A percentile compares a stretch with the other conserved stretches of the same genome.
phyloP scores from a whole-genome alignment of 2,329 filamentous ascomycete species.

The Hymenoscyphus albidus region DNA sequence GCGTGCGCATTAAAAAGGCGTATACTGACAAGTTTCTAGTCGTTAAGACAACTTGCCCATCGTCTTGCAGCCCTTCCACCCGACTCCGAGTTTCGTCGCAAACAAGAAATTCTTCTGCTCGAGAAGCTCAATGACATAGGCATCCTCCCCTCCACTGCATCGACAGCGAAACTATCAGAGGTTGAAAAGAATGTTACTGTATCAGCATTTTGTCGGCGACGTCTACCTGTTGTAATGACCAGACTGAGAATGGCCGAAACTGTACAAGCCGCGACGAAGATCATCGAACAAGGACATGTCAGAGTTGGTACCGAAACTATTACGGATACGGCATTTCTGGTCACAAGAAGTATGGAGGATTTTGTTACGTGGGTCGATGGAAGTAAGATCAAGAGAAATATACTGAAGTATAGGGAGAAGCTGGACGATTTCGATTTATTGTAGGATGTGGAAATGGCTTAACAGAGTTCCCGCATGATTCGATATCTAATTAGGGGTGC shows the following conservation, averaged over 20 bases:
- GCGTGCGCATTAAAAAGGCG: neutral
- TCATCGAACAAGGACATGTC: constrained; percentile 93
- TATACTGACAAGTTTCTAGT: constrained; percentile 44
- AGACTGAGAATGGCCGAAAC: constrained; percentile 87
- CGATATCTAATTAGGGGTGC: neutral
- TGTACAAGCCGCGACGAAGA: constrained; percentile 76
- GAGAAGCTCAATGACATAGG: constrained; percentile 94
- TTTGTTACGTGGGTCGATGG: constrained; percentile 95
- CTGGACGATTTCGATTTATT: constrained; percentile 93
- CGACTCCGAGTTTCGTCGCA: constrained; percentile 70
- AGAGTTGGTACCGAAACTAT: constrained; percentile 86
- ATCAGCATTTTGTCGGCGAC: constrained; percentile 76
- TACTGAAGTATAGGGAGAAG: constrained; percentile 91
- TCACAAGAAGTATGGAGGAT: constrained; percentile 88
- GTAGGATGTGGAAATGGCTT: constrained; percentile 40
- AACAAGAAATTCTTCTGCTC: constrained; percentile 82
- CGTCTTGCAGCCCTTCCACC: constrained; percentile 78
- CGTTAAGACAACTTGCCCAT: constrained; percentile 86
- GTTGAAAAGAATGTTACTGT: constrained; percentile 90
- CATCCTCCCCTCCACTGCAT: constrained; percentile 64
- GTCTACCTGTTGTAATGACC: constrained; percentile 88
- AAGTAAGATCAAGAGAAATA: constrained; percentile 95
- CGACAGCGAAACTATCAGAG: constrained; percentile 67
- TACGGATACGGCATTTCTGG: constrained; percentile 84
- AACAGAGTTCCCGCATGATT: neutral